phyloP scores from a whole-genome alignment of 768 basidiomycete species.

The Mycena haematopus region DNA sequence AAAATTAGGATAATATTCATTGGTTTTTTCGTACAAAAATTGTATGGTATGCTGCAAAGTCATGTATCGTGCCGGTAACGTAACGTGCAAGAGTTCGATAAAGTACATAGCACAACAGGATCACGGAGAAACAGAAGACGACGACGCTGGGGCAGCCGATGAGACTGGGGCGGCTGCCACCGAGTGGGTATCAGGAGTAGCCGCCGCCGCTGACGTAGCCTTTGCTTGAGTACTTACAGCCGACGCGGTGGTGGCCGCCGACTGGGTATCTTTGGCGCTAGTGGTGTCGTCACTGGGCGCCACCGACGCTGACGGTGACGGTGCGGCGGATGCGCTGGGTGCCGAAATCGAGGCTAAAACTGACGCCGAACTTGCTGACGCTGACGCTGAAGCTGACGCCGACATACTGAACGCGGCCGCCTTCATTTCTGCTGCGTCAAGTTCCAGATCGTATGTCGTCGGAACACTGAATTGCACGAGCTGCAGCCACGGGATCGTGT shows the following conservation, averaged over 20 bases:
- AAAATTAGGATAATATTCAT: conserved; percentile 13
- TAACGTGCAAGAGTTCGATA: conserved; percentile 16
- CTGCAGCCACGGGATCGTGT: conserved; percentile 70
- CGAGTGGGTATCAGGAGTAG: conserved; percentile 6
- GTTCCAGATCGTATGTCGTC: conserved; percentile 51
- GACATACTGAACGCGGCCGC: conserved; percentile 30
- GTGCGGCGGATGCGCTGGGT: conserved; percentile 14
- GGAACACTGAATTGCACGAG: conserved; percentile 60
- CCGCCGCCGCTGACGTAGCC: conserved; percentile 15
- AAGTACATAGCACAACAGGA: conserved; percentile 14
- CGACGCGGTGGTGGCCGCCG: conserved; percentile 4
- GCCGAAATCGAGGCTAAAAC: conserved; percentile 17
- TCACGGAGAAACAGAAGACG: conserved; percentile 15
- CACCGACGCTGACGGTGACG: neutral
- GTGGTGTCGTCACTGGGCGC: neutral
- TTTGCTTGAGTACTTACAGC: neutral
- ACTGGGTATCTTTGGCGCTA: conserved; percentile 12
- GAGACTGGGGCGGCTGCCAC: neutral
- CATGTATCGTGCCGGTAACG: conserved; percentile 12
- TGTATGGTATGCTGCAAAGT: conserved; percentile 14
- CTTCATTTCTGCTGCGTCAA: conserved; percentile 32
- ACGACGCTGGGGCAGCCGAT: neutral
- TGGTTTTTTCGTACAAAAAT: conserved; percentile 19
- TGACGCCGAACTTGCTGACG: neutral
- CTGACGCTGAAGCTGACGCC: conserved; percentile 15